Base-by-base conservation (phyloP, 768 basidiomycete genomes). In the Leucocoprinus leucothites region DNA sequence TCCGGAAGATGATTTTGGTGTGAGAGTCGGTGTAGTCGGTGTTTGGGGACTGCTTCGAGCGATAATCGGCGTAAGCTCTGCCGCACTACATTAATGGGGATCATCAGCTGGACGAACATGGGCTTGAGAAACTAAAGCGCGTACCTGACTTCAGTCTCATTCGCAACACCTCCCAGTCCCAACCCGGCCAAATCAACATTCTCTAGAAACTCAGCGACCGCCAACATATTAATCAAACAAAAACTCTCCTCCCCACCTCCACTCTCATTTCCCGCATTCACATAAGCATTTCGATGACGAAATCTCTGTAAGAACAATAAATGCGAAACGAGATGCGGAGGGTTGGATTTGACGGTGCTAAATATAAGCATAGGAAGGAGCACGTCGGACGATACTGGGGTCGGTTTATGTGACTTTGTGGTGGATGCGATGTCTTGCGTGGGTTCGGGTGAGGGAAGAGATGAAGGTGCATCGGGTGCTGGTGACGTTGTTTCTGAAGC, bases 191-290 rank as follows among this genome's bases (percentile, higher is more conserved):
- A 75, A 71, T 98, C 94, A 34, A 98, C 93, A 65, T 94, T 91
- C 72, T 96, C 94, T 49, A 98, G 75, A 67, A 98, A 99, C 66
- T 98, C 95, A 1, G 91, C 91, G 4, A 96, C 94, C 9, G 96
- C 96, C 77, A 95, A 85, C 36, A 97, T 75, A 69, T 97, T 98
- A 67, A 98, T 90, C 38, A 96, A 78, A 56, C 94, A 98, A 63
- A 94, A 99, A 46, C 85, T 86, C 63, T 92, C 91, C 64, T 98
- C 94, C 2, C 94, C 94, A 0, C 85, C 83, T 2, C 81, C 65
- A 1, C 72, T 65, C 2, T 11, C 28, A 38, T 13, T 21, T 11
- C 41, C 41, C 7, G 22, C 34, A 13, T 46, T 16, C 14, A 38
- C 36, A 14, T 22, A 43, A n/a, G 48, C 38, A 13, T 42, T 41